Conservation (phyloP, 108 stramenopile species). For the Cyclostephanos tholiformis region DNA sequence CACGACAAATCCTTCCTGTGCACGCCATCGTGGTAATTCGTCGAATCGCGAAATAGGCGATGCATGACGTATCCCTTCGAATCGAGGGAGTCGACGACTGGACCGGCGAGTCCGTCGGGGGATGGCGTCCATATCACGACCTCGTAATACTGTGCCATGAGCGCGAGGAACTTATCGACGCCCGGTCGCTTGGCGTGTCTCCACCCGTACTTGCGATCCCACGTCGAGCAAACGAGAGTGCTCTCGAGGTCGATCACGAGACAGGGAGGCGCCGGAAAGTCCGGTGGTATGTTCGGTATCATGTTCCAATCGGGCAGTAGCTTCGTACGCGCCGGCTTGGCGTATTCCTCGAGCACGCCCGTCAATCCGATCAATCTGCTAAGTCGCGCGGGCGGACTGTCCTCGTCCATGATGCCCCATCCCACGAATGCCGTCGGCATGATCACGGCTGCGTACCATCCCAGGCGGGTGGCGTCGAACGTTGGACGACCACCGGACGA, state of each 20-base stretch:
- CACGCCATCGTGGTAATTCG: conserved; percentile 88
- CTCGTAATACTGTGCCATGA: conserved; percentile 95
- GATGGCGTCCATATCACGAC: conserved; percentile 91
- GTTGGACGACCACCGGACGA: conserved; percentile 28
- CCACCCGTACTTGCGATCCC: conserved; percentile 96
- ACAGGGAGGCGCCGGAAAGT: conserved; percentile 90
- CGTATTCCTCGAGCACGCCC: conserved; percentile 64
- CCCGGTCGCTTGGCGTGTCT: conserved; percentile 96
- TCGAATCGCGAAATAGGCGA: conserved; percentile 92
- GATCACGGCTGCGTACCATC: conserved; percentile 71
- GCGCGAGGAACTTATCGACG: conserved; percentile 90
- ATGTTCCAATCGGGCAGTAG: conserved; percentile 92
- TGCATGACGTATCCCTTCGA: conserved; percentile 90
- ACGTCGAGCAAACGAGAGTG: conserved; percentile 89
- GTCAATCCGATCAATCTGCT: conserved; percentile 71
- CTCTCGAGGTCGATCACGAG: conserved; percentile 95
- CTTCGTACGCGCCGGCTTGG: conserved; percentile 86
- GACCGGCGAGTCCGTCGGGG: conserved; percentile 82
- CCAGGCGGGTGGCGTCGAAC: conserved; percentile 46
- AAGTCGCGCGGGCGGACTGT: conserved; percentile 79
- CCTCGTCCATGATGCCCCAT: conserved; percentile 76
- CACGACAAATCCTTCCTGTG: conserved; percentile 92
- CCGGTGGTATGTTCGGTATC: conserved; percentile 91
- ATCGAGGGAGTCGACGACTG: conserved; percentile 83
- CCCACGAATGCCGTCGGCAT: conserved; percentile 71